Evolutionary conservation across 2,329 filamentous ascomycete species (phyloP), one percentile per base, ranked within the genome.

Genomic region (Epichloe hybrida): DNA sequence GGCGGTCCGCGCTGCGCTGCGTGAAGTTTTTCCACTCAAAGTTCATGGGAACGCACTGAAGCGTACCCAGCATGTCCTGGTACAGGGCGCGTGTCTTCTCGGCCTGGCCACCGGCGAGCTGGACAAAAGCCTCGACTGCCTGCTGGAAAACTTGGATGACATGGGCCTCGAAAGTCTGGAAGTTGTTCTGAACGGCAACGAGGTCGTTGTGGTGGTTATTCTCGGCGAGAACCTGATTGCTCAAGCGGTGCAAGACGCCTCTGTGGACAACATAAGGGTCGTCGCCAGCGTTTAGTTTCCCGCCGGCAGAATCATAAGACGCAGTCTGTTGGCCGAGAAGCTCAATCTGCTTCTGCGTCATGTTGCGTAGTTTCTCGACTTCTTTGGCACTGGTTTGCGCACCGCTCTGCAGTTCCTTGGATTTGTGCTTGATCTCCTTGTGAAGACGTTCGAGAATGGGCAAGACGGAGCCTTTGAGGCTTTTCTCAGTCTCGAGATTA

Each of bases 151-250:
- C 86, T 63, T 85, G 76, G 50, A 98, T 70, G 50, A 97, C 74
- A 64, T 97, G 90, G 0, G 81, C 76, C 68, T 98, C 93, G 59
- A 97, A 98, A 38, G 82, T 75, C 51, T 84, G 75, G 64, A 97
- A 95, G 65, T 88, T 88, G 70, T 85, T 83, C 69, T 98, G 93
- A n/a, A 96, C 86, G 9, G 84, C 79, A 55, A 98, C 77, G 52
- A 97, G 77, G 64, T 98, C 93, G 64, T 95, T 88, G 56, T 84
- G 81, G 70, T 94, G 91, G 73, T 90, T 94, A 75, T 98, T 98
- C 73, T 98, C 93, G 64, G 95, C 88, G 45, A 88, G 74, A 37
- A 97, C 80, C 72, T 98, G 93, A 72, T 86, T 91, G 76, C 88
- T 83, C 50, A 98, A 74, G 42, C 89, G 83, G 71, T 96, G 79